Percentiles rank a stretch among this genome's conserved stretches.
Conservation (phyloP, 345 rosid species). For the Raphanus raphanistrum region DNA sequence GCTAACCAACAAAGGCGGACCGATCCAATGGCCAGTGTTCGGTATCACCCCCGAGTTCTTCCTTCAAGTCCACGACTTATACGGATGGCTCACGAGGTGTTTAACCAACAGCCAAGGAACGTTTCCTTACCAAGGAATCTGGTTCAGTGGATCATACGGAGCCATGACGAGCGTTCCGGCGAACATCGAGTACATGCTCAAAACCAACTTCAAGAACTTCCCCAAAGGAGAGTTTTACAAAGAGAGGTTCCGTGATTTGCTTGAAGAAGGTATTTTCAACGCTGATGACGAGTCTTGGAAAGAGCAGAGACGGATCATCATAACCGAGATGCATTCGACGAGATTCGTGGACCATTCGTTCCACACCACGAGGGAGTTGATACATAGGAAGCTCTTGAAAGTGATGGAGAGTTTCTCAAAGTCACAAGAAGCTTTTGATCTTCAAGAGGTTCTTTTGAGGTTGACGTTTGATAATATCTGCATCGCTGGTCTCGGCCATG, state of each 20-base stretch:
- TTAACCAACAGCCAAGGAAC: slow-evolving; percentile 53
- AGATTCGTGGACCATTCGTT: slow-evolving; percentile 53
- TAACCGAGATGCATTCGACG: slow-evolving; percentile 63
- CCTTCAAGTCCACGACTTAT: slow-evolving; percentile 32
- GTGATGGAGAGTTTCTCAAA: slow-evolving; percentile 42
- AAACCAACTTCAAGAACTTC: slow-evolving; percentile 65
- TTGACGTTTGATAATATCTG: slow-evolving; percentile 81
- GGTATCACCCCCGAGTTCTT: slow-evolving; percentile 52
- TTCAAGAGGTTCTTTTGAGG: slow-evolving; percentile 70
- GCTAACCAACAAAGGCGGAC: slow-evolving; percentile 52
- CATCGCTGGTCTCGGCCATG: slow-evolving; percentile 62
- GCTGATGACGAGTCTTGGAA: slow-evolving; percentile 65
- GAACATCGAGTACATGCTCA: slow-evolving; percentile 66
- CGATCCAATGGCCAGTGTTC: slow-evolving; percentile 65
- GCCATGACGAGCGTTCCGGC: slow-evolving; percentile 55
- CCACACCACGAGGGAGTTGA: slow-evolving; percentile 49
- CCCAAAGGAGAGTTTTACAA: slow-evolving; percentile 66
- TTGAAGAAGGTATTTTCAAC: slow-evolving; percentile 74
- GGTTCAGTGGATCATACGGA: slow-evolving; percentile 60
- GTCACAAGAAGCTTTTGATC: slow-evolving; percentile 52
- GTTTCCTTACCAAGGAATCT: slow-evolving; percentile 51
- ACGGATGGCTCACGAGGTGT: slow-evolving; percentile 47
- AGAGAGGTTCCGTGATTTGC: slow-evolving; percentile 62
- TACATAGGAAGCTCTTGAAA: slow-evolving; percentile 56
- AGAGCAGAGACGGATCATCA: slow-evolving; percentile 56